phyloP scores from a whole-genome alignment of 129 eudicot genomes.

The Flaveria robusta region DNA sequence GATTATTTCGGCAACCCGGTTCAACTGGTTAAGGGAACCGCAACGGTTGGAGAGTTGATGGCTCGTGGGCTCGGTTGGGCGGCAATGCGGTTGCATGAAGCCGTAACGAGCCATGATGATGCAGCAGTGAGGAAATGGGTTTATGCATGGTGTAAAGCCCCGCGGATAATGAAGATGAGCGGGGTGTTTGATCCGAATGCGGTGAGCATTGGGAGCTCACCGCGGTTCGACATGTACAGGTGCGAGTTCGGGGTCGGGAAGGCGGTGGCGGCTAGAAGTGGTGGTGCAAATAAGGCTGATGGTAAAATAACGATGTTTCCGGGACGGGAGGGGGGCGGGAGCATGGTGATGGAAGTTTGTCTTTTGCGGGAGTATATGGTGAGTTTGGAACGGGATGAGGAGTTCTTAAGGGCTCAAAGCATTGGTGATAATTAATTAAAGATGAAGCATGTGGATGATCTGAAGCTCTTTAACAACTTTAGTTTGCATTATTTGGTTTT shows the following conservation, averaged over 20 bases:
- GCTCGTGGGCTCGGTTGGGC: constrained; percentile 47
- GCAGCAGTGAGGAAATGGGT: constrained; percentile 18
- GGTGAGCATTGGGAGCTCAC: constrained; percentile 42
- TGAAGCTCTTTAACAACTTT: too few relatives aligned
- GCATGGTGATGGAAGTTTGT: constrained; percentile 50
- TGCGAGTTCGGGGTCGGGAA: constrained; percentile 62
- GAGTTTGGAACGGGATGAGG: constrained; percentile 44
- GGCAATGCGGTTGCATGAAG: constrained; percentile 41
- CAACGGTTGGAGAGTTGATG: constrained; percentile 31
- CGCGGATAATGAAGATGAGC: constrained; percentile 1
- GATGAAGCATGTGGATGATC: background rate
- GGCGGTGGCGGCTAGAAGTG: constrained; percentile 49
- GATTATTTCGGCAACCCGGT: constrained; percentile 47
- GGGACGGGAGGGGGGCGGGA: constrained; percentile 42
- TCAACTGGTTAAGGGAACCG: background rate
- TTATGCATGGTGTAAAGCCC: constrained; percentile 27
- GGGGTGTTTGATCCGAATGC: constrained; percentile 14
- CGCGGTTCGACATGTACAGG: constrained; percentile 58
- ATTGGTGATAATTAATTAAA: background rate
- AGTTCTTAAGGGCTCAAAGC: constrained; percentile 19
- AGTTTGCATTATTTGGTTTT: too few relatives aligned
- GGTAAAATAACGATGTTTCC: constrained; percentile 46
- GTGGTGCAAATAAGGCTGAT: constrained; percentile 43
- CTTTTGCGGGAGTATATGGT: constrained; percentile 39
- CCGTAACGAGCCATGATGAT: constrained; percentile 30